phyloP scores from a whole-genome alignment of 2,329 filamentous ascomycete genomes.

The Nannizzia gypsea region DNA sequence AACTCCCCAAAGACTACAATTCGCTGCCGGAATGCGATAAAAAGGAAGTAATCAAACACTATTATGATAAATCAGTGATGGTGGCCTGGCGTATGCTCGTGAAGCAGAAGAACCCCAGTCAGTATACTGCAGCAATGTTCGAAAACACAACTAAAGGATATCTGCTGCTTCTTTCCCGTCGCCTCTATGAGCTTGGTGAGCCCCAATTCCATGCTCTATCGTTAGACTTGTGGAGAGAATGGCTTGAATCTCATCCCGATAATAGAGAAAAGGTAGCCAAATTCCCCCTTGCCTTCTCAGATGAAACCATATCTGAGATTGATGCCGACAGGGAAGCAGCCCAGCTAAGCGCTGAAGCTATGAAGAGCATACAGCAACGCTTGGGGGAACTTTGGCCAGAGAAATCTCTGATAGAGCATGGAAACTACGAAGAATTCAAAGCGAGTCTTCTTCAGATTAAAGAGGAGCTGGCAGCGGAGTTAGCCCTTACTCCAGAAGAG shows the following conservation, averaged over 20 bases:
- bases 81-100: constrained; percentile 11
- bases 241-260: background rate
- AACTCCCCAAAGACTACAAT: constrained; percentile 9
- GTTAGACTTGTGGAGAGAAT: constrained; percentile 5
- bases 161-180: constrained; percentile 5
- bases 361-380: background rate
- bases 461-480: constrained; percentile 3
- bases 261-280: too few relatives aligned
- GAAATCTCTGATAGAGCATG: constrained; percentile 6
- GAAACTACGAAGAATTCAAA: constrained; percentile 9
- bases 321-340: background rate
- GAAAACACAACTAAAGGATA: constrained; percentile 4
- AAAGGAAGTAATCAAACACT: background rate
- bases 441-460: constrained; percentile 1
- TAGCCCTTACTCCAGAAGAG: constrained; percentile 4
- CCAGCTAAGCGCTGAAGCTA: constrained; percentile 6
- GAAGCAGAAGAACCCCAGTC: constrained; percentile 7
- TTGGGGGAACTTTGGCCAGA: constrained; percentile 10
- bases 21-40: constrained; percentile 5
- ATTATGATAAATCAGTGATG: constrained; percentile 7
- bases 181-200: constrained; percentile 7
- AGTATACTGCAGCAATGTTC: constrained; percentile 8
- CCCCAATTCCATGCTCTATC: constrained; percentile 4
- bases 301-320: background rate
- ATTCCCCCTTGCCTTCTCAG: background rate